These are phyloP conservation scores for Collybia mongolica DNA, from an alignment of 768 basidiomycete genomes.

Conservation along the genomic window DNA sequence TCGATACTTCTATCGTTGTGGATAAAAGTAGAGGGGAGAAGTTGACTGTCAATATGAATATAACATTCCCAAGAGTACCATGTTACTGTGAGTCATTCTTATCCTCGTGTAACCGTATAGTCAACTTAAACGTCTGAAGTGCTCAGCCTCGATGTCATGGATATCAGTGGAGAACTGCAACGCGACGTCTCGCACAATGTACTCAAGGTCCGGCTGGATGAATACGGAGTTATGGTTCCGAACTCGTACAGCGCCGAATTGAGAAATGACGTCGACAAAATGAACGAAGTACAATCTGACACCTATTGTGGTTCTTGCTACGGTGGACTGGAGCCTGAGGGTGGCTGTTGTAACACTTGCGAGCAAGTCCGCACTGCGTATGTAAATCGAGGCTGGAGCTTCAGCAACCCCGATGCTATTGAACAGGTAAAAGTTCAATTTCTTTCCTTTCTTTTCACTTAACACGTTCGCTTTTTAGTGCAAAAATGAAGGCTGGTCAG, in stretches of 20 bases:
- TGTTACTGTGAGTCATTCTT: constrained; percentile 79
- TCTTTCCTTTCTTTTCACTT: neutral
- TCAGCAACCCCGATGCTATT: constrained; percentile 83
- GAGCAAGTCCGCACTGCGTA: constrained; percentile 93
- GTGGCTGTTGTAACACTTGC: constrained; percentile 94
- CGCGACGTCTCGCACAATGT: constrained; percentile 89
- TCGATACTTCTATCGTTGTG: constrained; percentile 92
- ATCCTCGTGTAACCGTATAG: neutral
- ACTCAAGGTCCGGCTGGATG: constrained; percentile 74
- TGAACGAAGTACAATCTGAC: constrained; percentile 55
- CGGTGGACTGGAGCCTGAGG: constrained; percentile 72
- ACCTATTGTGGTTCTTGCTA: constrained; percentile 96
- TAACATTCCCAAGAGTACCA: constrained; percentile 95
- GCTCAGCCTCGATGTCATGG: constrained; percentile 95
- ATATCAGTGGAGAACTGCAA: constrained; percentile 95
- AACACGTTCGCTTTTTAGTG: constrained; percentile 54
- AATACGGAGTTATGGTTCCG: constrained; percentile 56
- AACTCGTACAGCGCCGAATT: constrained; percentile 60
- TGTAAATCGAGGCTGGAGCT: constrained; percentile 93
- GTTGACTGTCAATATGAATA: constrained; percentile 84
- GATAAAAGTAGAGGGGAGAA: constrained; percentile 96
- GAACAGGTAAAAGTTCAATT: constrained; percentile 69
- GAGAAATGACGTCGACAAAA: constrained; percentile 83
- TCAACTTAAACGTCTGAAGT: constrained; percentile 45
- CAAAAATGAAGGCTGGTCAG: constrained; percentile 90